phyloP scores from a whole-genome alignment of 768 basidiomycete genomes.

The Kwoniella botswanensis region DNA sequence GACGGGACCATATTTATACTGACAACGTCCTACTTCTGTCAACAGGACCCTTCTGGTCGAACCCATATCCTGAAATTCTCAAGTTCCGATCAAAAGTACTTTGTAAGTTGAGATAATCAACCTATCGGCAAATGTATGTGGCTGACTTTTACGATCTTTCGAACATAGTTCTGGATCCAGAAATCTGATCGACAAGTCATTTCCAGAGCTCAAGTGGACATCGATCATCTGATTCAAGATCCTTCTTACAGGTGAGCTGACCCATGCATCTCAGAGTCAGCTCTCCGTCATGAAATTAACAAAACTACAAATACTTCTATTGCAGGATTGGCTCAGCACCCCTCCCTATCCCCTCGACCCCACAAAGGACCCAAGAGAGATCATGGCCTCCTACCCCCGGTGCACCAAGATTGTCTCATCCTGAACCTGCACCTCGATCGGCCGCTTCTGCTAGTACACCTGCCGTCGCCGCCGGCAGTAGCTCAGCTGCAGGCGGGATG shows the following conservation, averaged over 20 bases:
- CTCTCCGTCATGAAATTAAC: too few species aligned
- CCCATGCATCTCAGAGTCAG: too few species aligned
- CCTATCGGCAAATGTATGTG: not conserved
- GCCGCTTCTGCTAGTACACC: conserved; percentile 6
- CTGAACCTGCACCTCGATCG: conserved; percentile 32
- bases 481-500: conserved; percentile 15
- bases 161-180: conserved; percentile 56
- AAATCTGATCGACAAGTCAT: conserved; percentile 33
- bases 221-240: conserved; percentile 51
- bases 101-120: conserved; percentile 64
- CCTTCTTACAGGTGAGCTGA: conserved; percentile 43
- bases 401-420: conserved; percentile 36
- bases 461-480: conserved; percentile 6
- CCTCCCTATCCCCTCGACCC: conserved; percentile 26
- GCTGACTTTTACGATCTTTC: not conserved
- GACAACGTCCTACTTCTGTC: not conserved
- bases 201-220: conserved; percentile 38
- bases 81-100: conserved; percentile 85
- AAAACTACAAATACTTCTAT: too few species aligned
- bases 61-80: conserved; percentile 90
- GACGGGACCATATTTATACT: not conserved
- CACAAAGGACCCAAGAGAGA: conserved; percentile 24
- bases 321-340: conserved; percentile 29
- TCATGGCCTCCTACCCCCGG: conserved; percentile 43
- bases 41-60: conserved; percentile 65